Base-by-base conservation (phyloP, 1,284 basidiomycete species). In the Apiotrichum akiyoshidainum region DNA sequence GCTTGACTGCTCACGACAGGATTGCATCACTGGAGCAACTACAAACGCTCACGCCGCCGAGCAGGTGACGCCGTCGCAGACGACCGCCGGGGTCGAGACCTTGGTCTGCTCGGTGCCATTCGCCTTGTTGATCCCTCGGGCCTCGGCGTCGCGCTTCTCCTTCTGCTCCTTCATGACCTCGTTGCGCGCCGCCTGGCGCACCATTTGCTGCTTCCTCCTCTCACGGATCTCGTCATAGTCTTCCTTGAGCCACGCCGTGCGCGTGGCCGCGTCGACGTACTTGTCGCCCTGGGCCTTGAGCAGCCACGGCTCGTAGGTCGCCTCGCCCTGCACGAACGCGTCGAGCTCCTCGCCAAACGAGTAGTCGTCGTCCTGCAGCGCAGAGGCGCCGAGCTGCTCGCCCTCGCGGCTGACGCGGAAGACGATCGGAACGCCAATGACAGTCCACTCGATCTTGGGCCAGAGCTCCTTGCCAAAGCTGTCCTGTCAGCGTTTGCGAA, bases 391-490 rank as follows among this genome's bases (percentile, higher is more conserved):
- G 14, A 41, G 2, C 16, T 31, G 47, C 55, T 56, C 42, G 42
- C 41, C 47, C 48, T 51, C 31, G 14, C 26, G 26, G 26, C 21
- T n/a, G 21, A 51, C 19, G 35, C 55, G 55, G 48, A 51, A 51
- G 11, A 51, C 12, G 19, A 45, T 35, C 6, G 55, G 55, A 1
- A 56, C 55, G 34, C 48, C 55, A 21, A 19, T 14, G 21, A 56
- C 16, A 0, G 42, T 41, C 55, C 55, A 56, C 34, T 45, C 55
- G 40, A 51, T n/a, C 33, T 42, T 41, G 1, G 48, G 55, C 55
- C 48, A 51, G 34, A 8, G 2, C 34, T 17, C 41, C 6, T n/a
- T 14, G 19, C 45, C 42, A 34, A 56, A 51, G 48, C 55, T 56
- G 33, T 11, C 1, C 26, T 31, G 48, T 50, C 22, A 50, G 41